A percentile compares a stretch with the other conserved stretches of the same genome.
phyloP scores from a whole-genome alignment of 768 basidiomycete species.

The Bullera alba region DNA sequence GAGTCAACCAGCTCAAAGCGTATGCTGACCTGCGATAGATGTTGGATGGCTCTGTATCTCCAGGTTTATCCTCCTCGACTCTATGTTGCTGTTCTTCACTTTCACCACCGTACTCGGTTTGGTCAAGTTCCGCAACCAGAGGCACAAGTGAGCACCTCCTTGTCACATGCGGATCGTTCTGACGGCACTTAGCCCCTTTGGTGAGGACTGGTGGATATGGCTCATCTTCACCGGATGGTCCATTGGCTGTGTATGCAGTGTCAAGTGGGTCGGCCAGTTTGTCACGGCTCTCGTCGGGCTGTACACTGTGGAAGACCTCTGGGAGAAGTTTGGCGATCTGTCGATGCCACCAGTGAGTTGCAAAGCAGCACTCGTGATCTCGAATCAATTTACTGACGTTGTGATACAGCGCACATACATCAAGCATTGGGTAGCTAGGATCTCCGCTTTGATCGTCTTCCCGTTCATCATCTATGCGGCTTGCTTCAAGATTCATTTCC shows the following conservation, averaged over 20 bases:
- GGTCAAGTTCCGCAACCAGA: constrained; percentile 94
- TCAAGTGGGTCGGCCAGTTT: constrained; percentile 95
- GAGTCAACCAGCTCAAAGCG: constrained; percentile 37
- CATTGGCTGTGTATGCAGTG: constrained; percentile 91
- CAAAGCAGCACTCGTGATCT: no score
- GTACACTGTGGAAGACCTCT: constrained; percentile 95
- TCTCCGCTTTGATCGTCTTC: constrained; percentile 75
- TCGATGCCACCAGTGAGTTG: constrained; percentile 74
- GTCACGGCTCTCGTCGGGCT: constrained; percentile 89
- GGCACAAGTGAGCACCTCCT: constrained; percentile 64
- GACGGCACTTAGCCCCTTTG: constrained; percentile 64
- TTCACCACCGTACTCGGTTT: constrained; percentile 92
- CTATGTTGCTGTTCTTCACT: constrained; percentile 98
- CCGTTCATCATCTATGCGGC: constrained; percentile 89
- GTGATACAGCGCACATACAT: constrained; percentile 67
- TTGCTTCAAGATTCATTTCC: constrained; percentile 92
- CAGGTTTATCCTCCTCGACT: constrained; percentile 92
- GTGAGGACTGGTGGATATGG: constrained; percentile 97
- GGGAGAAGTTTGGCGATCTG: constrained; percentile 96
- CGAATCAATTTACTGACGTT: no score
- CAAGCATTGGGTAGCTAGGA: constrained; percentile 82
- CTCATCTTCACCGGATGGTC: constrained; percentile 84
- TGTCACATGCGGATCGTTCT: not conserved
- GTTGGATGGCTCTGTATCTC: constrained; percentile 95
- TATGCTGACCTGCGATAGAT: constrained; percentile 52